A percentile compares a stretch with the other conserved stretches of the same genome.
Evolutionary conservation across 2,329 filamentous ascomycete genomes (phyloP).

Genomic region (Aspergillus sp.): DNA sequence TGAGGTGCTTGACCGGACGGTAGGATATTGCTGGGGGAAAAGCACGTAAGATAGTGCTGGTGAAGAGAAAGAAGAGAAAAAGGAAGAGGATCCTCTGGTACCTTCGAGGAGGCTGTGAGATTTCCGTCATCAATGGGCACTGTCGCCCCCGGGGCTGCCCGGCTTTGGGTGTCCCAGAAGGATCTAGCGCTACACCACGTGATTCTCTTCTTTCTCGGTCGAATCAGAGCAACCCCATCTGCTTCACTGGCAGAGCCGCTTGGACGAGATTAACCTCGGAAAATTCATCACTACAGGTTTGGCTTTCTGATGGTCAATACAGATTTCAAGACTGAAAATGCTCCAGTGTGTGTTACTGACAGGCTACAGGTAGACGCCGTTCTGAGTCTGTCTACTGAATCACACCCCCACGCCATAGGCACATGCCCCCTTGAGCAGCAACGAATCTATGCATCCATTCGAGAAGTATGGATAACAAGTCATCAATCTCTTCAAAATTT

Average conservation of each 20-base stretch:
- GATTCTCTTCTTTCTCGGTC: neutral
- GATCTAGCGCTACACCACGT: constrained; percentile 11
- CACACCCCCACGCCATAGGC: no score
- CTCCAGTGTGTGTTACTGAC: neutral
- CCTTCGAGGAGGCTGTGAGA: constrained; percentile 23
- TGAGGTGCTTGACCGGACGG: neutral
- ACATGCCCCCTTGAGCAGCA: neutral
- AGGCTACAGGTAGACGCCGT: neutral
- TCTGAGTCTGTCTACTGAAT: neutral
- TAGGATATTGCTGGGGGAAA: constrained; percentile 9
- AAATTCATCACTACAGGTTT: neutral
- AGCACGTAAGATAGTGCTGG: constrained; percentile 24
- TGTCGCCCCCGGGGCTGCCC: constrained; percentile 19
- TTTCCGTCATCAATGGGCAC: constrained; percentile 29
- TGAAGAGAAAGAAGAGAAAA: constrained; percentile 16
- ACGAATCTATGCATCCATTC: neutral
- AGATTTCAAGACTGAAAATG: neutral
- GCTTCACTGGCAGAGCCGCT: no score
- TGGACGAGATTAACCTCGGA: neutral
- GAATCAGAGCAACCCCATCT: neutral
- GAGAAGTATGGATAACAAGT: neutral
- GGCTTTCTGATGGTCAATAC: neutral
- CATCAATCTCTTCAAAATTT: neutral
- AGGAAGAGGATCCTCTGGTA: constrained; percentile 9
- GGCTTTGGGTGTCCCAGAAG: constrained; percentile 5